Evolutionary conservation across 345 rosid genomes (phyloP), one percentile per base, ranked within the genome.

Genomic region (Microcos paniculata): DNA sequence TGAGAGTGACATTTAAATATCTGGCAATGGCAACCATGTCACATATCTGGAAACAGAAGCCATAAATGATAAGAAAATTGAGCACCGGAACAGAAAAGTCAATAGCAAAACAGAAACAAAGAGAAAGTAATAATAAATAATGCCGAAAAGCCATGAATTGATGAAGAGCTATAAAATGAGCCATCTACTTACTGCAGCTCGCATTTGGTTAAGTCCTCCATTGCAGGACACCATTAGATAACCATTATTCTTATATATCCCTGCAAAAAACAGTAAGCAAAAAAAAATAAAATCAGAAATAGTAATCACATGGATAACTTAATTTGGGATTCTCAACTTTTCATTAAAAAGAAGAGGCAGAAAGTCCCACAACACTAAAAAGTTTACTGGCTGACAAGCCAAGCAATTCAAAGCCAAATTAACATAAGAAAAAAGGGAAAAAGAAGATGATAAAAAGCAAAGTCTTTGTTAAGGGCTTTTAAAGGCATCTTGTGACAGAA

Each of bases 181-280:
- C 3, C 43, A 62, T 63, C 72, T 68, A 87, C 92, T 87, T 78
- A 95, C 99, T 5, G 99, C 99, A 63, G 99, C 94, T 85, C 99
- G 86, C 99, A 95, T 95, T 85, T 95, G 99, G 80, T 95, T 95
- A 75, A 95, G 99, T 70, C 99, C 99, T 85, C 99, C 99, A 84
- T 95, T 95, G 83, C 97, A 93, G 14, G 99, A 95, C 76, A 95
- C 92, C 91, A 91, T 85, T 62, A 95, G 89, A 82, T 95, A 95
- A 45, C 99, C 99, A 79, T 95, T 93, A 69, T 91, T 95, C 82
- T 82, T 88, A 58, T 95, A 95, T 26, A 88, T 31, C 73, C 99
- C 99, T 95, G 87, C 62, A 73, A 80, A 58, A 70, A 67, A 56
- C 6, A 55, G 30, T 10, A 55, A 66, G 21, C 19, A 70, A 79